Conservation (phyloP, 306 rosid species). For the Prunus fruticosa region DNA sequence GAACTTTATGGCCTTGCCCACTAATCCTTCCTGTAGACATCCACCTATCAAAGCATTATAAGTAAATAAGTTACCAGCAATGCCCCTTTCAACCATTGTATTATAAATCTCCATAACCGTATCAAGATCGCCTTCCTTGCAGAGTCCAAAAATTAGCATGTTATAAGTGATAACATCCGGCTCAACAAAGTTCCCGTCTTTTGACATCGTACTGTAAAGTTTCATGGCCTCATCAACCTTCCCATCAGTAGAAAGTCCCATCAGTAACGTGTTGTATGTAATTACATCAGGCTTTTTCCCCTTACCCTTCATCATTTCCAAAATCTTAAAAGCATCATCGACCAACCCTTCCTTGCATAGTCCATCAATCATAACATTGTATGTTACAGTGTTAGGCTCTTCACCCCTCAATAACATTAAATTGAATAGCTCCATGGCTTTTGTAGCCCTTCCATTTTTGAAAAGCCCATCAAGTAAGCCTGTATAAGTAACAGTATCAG, state of each 20-base stretch:
- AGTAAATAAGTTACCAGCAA: conserved; percentile 45
- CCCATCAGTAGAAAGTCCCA: conserved; percentile 51
- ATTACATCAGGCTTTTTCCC: conserved; percentile 68
- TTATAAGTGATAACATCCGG: conserved; percentile 57
- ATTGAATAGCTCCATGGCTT: conserved; percentile 50
- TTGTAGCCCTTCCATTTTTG: conserved; percentile 52
- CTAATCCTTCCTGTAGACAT: conserved; percentile 41
- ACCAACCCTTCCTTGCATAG: conserved; percentile 66
- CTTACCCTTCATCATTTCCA: conserved; percentile 57
- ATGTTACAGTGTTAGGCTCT: conserved; percentile 61
- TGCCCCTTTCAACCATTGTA: conserved; percentile 57
- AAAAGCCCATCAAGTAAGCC: conserved; percentile 70
- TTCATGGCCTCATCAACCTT: conserved; percentile 60
- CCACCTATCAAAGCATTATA: conserved; percentile 62
- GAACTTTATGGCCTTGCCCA: conserved; percentile 43
- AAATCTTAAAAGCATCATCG: conserved; percentile 48
- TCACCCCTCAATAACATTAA: conserved; percentile 59
- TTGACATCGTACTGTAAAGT: conserved; percentile 47
- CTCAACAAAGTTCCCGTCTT: conserved; percentile 37
- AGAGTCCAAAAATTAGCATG: conserved; percentile 57
- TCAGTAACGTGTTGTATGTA: conserved; percentile 64
- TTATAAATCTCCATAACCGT: conserved; percentile 47
- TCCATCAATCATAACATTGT: conserved; percentile 68
- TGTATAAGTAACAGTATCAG: conserved; percentile 62
- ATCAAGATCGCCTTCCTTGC: conserved; percentile 47